Base-by-base conservation (phyloP, 75 land plant species). In the Sequoiadendron giganteum region DNA sequence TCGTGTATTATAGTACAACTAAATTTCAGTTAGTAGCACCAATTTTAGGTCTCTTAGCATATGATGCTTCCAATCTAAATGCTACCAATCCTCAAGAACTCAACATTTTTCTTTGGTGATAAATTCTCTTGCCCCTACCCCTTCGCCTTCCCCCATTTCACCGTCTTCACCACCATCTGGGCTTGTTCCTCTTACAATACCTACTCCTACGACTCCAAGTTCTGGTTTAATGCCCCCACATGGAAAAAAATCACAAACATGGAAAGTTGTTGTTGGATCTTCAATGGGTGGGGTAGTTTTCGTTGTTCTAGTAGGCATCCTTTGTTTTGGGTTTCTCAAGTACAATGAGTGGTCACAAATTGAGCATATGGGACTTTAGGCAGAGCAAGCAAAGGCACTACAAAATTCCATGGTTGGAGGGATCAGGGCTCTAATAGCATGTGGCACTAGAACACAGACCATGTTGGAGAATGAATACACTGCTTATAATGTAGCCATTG, bases 351-450 rank as follows among this genome's bases (percentile, higher is more conserved):
- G 72, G 85, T 89, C 87, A 84, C 89, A 39, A 16, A 49, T 94
- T 47, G 89, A 56, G 70, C 55, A 85, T 49, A 96, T 96, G 98
- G 95, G 93, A 91, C 90, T 42, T n/a, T 65, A 90, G 45, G 78
- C 93, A 15, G 97, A 96, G 28, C 87, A 88, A 15, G 94, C 92
- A 34, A 98, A 92, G 88, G 87, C 91, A 43, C 89, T 97, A 89
- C 93, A 90, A 38, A 88, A 87, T 18, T 45, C 91, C 10, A 85
- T 91, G 92, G 87, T 95, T 81, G 94, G 97, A 14, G 83, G 88
- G n/a, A 92, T 88, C 77, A 92, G 89, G 86, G 90, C 96, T 87
- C 99, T 97, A 81, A 77, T 93, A 43, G 98, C 98, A 18, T 84
- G 90, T 30, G 88, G 88, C 75, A 89, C 91, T 13, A 91, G 99